Base-by-base conservation (phyloP, 176 grass and related monocot genomes). In the Bolboschoenus planiculmis region DNA sequence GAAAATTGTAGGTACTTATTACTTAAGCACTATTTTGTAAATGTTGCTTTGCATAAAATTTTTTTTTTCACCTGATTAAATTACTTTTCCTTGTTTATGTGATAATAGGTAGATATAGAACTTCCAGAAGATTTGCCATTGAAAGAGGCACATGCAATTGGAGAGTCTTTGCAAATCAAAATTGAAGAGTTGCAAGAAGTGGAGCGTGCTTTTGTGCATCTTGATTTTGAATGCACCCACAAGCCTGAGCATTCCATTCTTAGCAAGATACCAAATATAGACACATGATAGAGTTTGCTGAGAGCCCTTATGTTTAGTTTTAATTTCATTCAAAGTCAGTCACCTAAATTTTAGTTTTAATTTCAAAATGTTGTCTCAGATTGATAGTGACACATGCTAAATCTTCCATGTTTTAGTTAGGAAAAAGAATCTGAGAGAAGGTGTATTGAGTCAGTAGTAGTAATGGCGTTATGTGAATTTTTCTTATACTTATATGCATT, bases 51-150 rank as follows among this genome's bases (percentile, higher is more conserved):
- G 29, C 5, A 31, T 59, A 10, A 64, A 64, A 33, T 14, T 29
- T 30, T 30, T 64, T 37, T n/a, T 27, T 66, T 36, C 3, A 31
- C 4, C 43, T 50, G 39, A 53, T 43, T 59, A 58, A 36, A 37
- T 34, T 4, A n/a, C 64, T 46, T 81, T 60, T 46, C 23, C 10
- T 62, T 23, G 10, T 39, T 3, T 44, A 58, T 81, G 55, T n/a
- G 39, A 61, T 86, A 53, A 29, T 80, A 97, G 95, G 95, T 97
- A 60, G 95, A 97, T 81, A 97, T 97, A 51, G 95, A 97, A 65
- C 95, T 97, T 66, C 95, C 95, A 0, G 95, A 97, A 84, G 92
- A 97, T 65, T 91, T 97, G 85, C 92, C 95, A 31, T 89, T 94
- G 21, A 97, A 94, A 79, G 95, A 97, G 46, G 92, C 92, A 0